These are phyloP conservation scores for Chytriomyces confervae DNA, from an alignment of 192 early-diverging fungal species.

Conservation along the genomic window DNA sequence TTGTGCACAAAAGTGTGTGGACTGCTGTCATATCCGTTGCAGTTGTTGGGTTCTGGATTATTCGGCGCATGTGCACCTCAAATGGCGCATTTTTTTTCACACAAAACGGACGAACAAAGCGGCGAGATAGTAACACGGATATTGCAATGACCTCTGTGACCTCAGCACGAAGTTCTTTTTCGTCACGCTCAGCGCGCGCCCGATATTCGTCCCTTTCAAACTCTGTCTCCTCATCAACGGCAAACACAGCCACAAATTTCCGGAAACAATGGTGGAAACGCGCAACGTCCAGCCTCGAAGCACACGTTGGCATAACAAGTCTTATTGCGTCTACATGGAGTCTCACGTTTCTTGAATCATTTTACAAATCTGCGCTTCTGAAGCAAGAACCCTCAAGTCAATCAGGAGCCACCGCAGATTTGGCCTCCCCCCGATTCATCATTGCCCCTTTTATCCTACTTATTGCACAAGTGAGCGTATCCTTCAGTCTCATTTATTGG, in stretches of 20 bases:
- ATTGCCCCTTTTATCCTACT: background rate
- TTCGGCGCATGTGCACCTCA: no score
- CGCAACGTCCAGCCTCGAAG: constrained; percentile 4
- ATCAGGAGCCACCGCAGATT: background rate
- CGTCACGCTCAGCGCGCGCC: no score
- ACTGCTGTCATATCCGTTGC: no score
- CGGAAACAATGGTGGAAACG: constrained; percentile 1
- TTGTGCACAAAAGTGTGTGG: no score
- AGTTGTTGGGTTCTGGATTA: no score
- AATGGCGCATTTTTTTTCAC: no score
- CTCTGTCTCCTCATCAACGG: background rate
- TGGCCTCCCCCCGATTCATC: background rate
- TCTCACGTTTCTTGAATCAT: constrained; percentile 11
- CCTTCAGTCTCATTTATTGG: constrained; percentile 12
- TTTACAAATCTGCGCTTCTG: background rate
- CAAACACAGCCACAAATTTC: background rate
- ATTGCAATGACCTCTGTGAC: no score
- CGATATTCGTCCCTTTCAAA: background rate
- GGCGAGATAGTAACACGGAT: no score
- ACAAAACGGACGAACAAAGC: no score
- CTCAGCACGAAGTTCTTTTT: no score
- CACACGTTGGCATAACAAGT: background rate
- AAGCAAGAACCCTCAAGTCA: background rate
- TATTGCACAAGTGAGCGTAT: background rate
- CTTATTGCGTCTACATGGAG: constrained; percentile 5